Conservation (phyloP, 2,329 filamentous ascomycete genomes). For the Salinomyces thailandicus region DNA sequence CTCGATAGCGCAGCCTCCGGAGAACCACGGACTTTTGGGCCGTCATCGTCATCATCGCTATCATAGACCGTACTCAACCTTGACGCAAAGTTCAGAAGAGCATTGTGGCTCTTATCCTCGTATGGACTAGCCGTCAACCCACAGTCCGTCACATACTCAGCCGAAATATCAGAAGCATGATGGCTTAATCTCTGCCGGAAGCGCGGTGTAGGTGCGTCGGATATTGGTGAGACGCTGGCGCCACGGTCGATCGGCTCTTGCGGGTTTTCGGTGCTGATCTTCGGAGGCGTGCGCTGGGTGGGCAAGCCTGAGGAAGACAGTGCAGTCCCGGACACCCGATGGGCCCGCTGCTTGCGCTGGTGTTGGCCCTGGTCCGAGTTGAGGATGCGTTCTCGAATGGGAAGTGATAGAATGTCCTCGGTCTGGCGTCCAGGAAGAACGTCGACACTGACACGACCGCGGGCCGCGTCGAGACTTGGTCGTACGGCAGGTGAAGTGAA, state of each 20-base stretch:
- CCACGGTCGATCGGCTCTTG: slow-evolving; percentile 2
- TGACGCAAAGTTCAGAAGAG: slow-evolving; percentile 13
- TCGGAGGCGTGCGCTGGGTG: background rate
- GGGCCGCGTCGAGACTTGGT: slow-evolving; percentile 1
- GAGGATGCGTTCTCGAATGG: slow-evolving; percentile 2
- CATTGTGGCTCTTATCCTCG: slow-evolving; percentile 6
- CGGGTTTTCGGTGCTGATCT: background rate
- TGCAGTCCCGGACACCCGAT: slow-evolving; percentile 2
- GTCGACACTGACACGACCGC: slow-evolving; percentile 2
- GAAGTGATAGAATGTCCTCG: slow-evolving; percentile 1
- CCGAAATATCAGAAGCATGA: slow-evolving; percentile 15
- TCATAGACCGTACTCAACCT: slow-evolving; percentile 21
- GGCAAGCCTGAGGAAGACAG: slow-evolving; percentile 2
- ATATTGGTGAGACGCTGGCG: slow-evolving; percentile 4
- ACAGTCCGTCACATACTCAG: slow-evolving; percentile 17
- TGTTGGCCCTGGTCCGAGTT: slow-evolving; percentile 4
- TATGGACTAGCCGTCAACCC: slow-evolving; percentile 16
- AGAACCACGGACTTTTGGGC: slow-evolving; percentile 6
- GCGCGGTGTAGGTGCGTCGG: slow-evolving; percentile 8
- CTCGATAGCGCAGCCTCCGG: slow-evolving; percentile 18
- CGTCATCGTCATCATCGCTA: slow-evolving; percentile 10
- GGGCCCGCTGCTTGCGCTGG: slow-evolving; percentile 3
- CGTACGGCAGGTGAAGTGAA: slow-evolving; percentile 11
- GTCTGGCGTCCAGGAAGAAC: slow-evolving; percentile 2
- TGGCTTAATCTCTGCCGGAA: slow-evolving; percentile 16